phyloP scores from a whole-genome alignment of 768 basidiomycete species.

The Phaeotremella skinneri region DNA sequence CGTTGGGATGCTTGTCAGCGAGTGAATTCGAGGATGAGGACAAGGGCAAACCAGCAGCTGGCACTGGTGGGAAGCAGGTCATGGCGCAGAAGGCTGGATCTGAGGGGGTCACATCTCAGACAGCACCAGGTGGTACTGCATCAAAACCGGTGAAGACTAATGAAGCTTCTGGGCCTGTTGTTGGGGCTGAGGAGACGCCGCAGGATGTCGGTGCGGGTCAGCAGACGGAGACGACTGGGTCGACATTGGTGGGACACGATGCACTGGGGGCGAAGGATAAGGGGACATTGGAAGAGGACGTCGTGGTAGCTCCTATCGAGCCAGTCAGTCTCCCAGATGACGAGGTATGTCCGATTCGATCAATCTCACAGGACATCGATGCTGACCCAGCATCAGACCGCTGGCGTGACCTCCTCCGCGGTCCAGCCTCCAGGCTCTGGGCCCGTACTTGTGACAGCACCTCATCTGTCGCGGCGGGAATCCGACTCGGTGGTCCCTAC shows the following conservation, averaged over 20 bases:
- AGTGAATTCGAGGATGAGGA: constrained; percentile 43
- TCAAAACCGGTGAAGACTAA: not conserved
- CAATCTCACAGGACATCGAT: not conserved
- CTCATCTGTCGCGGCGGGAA: constrained; percentile 53
- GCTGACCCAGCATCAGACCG: constrained; percentile 56
- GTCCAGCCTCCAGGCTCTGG: constrained; percentile 87
- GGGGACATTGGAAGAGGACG: constrained; percentile 6
- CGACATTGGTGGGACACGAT: constrained; percentile 15
- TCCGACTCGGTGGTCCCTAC: constrained; percentile 50
- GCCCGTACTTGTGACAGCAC: constrained; percentile 50
- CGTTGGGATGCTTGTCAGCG: constrained; percentile 44
- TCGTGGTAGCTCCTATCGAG: constrained; percentile 30
- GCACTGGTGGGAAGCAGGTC: constrained; percentile 1
- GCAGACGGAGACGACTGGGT: constrained; percentile 15
- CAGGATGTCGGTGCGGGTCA: constrained; percentile 1
- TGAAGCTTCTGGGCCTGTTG: not conserved
- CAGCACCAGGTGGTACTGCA: not conserved
- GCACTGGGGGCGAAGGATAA: not conserved
- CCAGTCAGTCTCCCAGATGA: constrained; percentile 58
- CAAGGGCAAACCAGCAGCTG: constrained; percentile 2
- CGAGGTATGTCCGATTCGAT: constrained; percentile 53
- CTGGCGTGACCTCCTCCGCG: constrained; percentile 83
- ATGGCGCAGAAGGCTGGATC: constrained; percentile 16
- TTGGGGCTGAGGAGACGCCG: not conserved
- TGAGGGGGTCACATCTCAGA: constrained; percentile 1